Conservation (phyloP, 164 flowering plant genomes). For the Vitis vinifera region ASM3070453v1 NC_081807.1:4604001-4604500, state of each 20-base stretch:
- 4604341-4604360: neutral
- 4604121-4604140: conserved; percentile 12
- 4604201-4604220: conserved; percentile 69
- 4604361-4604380: neutral
- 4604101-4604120: conserved; percentile 37
- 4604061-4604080: conserved; percentile 64
- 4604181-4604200: conserved; percentile 70
- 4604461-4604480: no score
- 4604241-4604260: conserved; percentile 79
- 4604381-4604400: neutral
- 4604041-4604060: conserved; percentile 57
- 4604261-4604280: conserved; percentile 72
- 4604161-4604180: conserved; percentile 12
- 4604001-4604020: conserved; percentile 30
- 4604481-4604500: no score
- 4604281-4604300: conserved; percentile 66
- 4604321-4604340: conserved; percentile 71
- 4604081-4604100: conserved; percentile 64
- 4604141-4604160: conserved; percentile 10
- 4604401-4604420: neutral
- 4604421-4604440: neutral
- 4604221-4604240: conserved; percentile 78
- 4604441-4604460: no score
- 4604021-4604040: conserved; percentile 60
- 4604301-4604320: conserved; percentile 76